Evolutionary conservation across 192 early-diverging fungal species (phyloP).

Genomic region (Geranomyces michiganensis): DNA sequence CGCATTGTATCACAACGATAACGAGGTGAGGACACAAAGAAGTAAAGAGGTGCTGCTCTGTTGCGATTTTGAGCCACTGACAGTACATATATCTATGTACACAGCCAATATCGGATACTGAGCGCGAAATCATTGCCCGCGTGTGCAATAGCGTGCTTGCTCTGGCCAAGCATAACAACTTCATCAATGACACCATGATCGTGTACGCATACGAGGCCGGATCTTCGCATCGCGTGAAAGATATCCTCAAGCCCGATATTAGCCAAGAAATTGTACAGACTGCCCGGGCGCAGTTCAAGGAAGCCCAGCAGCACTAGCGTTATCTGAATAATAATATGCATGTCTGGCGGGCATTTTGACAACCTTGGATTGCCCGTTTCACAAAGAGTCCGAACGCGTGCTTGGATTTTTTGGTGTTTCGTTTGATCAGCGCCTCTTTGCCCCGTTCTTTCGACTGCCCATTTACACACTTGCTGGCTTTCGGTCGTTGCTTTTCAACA

Average conservation of each 20-base stretch:
- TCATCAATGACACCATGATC: conserved; percentile 89
- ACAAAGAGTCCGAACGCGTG: too few species aligned
- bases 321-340: too few species aligned
- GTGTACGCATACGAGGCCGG: conserved; percentile 90
- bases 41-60: background rate
- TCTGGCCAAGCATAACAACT: conserved; percentile 74
- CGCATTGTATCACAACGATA: conserved; percentile 83
- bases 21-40: conserved; percentile 61
- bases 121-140: conserved; percentile 84
- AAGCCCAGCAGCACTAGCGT: conserved; percentile 30
- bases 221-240: conserved; percentile 59
- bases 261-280: conserved; percentile 46
- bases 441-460: too few species aligned
- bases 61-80: background rate
- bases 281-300: conserved; percentile 41
- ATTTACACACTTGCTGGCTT: too few species aligned
- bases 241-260: conserved; percentile 59
- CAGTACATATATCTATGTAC: background rate
- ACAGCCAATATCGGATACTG: conserved; percentile 67
- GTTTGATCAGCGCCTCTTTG: background rate
- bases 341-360: too few species aligned
- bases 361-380: too few species aligned
- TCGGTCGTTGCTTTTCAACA: too few species aligned
- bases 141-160: conserved; percentile 85
- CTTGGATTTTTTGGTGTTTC: too few species aligned